A percentile compares a stretch with the other conserved stretches of the same genome.
Conservation (phyloP, 2,329 filamentous ascomycete species). For the Chaetomiaceae sp. region DNA sequence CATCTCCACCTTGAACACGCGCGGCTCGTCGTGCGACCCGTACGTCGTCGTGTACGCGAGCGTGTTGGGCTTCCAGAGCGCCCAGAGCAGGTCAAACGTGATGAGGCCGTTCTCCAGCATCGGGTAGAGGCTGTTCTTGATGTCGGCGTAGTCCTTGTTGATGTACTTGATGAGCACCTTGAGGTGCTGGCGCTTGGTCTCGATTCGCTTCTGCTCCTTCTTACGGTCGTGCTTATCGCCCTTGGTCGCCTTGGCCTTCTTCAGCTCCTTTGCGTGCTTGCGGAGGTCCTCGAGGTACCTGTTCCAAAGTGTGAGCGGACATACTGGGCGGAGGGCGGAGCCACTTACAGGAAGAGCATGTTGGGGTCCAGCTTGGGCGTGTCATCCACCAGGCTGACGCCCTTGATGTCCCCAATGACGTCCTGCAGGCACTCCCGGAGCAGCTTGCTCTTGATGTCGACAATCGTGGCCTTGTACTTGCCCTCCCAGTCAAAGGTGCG, state of each 20-base stretch:
- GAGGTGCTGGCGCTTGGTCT: constrained; percentile 58
- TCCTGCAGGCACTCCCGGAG: constrained; percentile 67
- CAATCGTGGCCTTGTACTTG: constrained; percentile 65
- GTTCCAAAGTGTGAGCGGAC: constrained; percentile 20
- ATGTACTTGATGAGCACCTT: constrained; percentile 50
- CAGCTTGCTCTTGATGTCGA: constrained; percentile 82
- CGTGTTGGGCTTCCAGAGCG: constrained; percentile 81
- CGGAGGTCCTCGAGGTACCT: constrained; percentile 77
- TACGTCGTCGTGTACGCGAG: constrained; percentile 76
- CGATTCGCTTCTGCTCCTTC: constrained; percentile 55
- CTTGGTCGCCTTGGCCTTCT: constrained; percentile 47
- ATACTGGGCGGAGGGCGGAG: not conserved
- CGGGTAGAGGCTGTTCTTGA: constrained; percentile 72
- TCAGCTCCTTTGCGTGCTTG: constrained; percentile 58
- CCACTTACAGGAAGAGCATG: constrained; percentile 59
- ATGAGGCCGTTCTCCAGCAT: constrained; percentile 79
- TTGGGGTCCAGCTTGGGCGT: constrained; percentile 70
- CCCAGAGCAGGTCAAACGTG: constrained; percentile 85
- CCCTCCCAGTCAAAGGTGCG: constrained; percentile 81
- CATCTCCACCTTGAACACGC: constrained; percentile 77
- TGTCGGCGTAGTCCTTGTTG: constrained; percentile 67
- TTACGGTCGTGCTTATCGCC: constrained; percentile 53
- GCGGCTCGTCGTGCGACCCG: constrained; percentile 68
- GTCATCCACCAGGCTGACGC: constrained; percentile 75
- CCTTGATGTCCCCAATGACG: constrained; percentile 72